phyloP scores from a whole-genome alignment of 768 basidiomycete species.

The Suillus spraguei region DNA sequence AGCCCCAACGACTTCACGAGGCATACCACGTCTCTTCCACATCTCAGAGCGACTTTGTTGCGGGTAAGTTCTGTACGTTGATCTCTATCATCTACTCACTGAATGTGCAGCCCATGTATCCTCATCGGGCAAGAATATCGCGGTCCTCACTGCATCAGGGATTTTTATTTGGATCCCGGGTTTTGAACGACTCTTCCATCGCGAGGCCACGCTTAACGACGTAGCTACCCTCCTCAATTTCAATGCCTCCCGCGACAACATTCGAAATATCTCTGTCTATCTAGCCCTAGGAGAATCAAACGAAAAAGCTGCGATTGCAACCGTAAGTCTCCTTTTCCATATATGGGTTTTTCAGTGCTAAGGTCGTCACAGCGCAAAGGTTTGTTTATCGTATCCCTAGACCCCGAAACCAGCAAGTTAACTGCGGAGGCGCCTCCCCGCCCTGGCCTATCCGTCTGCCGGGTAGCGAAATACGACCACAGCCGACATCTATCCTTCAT shows the following conservation, averaged over 20 bases:
- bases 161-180: conserved; percentile 29
- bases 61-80: conserved; percentile 23
- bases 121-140: conserved; percentile 43
- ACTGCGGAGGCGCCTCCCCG: conserved; percentile 34
- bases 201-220: conserved; percentile 44
- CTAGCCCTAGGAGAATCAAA: conserved; percentile 46
- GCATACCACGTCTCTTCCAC: conserved; percentile 11
- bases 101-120: conserved; percentile 43
- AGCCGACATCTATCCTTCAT: conserved; percentile 27
- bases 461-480: conserved; percentile 21
- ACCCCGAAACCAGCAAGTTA: conserved; percentile 22
- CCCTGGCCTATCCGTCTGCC: conserved; percentile 31
- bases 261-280: conserved; percentile 41
- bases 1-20: conserved; percentile 25
- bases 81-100: conserved; percentile 1
- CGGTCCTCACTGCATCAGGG: conserved; percentile 30
- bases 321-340: conserved; percentile 36
- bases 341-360: neutral
- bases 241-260: conserved; percentile 14
- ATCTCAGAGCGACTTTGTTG: conserved; percentile 23
- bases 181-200: conserved; percentile 29
- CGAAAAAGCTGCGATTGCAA: conserved; percentile 47
- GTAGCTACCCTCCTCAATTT: conserved; percentile 31
- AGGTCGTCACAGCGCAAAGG: conserved; percentile 22
- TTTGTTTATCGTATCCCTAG: conserved; percentile 28